These are phyloP conservation scores for Ceratocystis harringtonii DNA, from an alignment of 2,329 filamentous ascomycete species.

Conservation along the genomic window DNA sequence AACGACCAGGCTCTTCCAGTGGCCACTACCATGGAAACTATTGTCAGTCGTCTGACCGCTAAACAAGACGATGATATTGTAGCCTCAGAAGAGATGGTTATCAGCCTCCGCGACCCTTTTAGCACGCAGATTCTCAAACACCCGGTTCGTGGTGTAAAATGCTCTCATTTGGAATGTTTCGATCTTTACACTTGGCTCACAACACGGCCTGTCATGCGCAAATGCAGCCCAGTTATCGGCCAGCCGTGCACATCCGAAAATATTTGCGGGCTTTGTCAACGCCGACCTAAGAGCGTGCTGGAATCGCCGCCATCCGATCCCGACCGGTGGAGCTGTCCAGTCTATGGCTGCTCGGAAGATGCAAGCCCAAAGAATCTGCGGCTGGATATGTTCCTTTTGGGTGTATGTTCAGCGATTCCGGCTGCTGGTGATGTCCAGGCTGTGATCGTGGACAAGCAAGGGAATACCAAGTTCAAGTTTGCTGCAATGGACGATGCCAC, in stretches of 20 bases:
- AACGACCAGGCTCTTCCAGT: slow-evolving; percentile 28
- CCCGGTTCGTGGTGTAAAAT: slow-evolving; percentile 56
- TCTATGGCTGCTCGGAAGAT: slow-evolving; percentile 10
- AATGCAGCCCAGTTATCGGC: slow-evolving; percentile 21
- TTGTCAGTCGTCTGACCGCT: background rate
- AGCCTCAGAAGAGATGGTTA: slow-evolving; percentile 40
- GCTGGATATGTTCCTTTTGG: background rate
- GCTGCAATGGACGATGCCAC: background rate
- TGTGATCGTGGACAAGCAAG: slow-evolving; percentile 1
- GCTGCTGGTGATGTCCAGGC: background rate
- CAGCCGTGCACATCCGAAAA: background rate
- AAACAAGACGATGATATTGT: slow-evolving; percentile 9
- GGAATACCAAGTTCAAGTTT: background rate
- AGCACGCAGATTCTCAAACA: slow-evolving; percentile 47
- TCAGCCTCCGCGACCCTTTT: slow-evolving; percentile 55
- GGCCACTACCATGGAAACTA: background rate
- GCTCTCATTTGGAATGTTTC: slow-evolving; percentile 75
- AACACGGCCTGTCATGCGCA: slow-evolving; percentile 40
- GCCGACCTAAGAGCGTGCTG: background rate
- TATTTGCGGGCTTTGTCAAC: background rate
- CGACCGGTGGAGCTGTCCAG: slow-evolving; percentile 9
- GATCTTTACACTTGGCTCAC: slow-evolving; percentile 70
- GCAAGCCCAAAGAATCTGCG: slow-evolving; percentile 7
- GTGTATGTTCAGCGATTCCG: background rate
- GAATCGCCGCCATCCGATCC: background rate